Conservation (phyloP, 2,329 filamentous ascomycete genomes). For the Beauveria scarabaeidicola region DNA sequence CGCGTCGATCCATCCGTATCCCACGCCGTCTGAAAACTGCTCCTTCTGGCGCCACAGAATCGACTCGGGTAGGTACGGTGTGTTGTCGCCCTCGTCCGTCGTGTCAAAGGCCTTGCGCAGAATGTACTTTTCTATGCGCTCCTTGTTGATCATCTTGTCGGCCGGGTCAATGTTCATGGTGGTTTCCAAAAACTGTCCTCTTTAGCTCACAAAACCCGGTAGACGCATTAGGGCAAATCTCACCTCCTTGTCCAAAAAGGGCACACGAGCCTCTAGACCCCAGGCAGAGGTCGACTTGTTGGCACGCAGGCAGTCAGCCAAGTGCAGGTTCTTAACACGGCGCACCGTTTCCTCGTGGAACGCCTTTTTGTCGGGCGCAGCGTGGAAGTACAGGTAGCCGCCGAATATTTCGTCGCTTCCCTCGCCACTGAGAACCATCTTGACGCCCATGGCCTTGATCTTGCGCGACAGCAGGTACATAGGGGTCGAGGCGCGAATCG, state of each 20-base stretch:
- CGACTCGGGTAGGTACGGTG: constrained; percentile 88
- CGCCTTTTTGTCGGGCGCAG: constrained; percentile 79
- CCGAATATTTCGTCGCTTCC: constrained; percentile 98
- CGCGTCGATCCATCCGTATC: constrained; percentile 97
- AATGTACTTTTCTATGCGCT: constrained; percentile 93
- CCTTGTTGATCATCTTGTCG: constrained; percentile 92
- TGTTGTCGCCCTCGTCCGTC: constrained; percentile 66
- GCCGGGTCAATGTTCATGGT: constrained; percentile 89
- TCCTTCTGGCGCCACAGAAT: constrained; percentile 99
- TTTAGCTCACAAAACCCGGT: constrained; percentile 16
- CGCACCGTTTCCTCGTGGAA: constrained; percentile 94
- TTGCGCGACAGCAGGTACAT: constrained; percentile 98
- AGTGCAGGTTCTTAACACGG: constrained; percentile 90
- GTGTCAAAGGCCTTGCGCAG: constrained; percentile 97
- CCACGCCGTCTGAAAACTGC: constrained; percentile 97
- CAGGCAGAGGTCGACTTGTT: constrained; percentile 99
- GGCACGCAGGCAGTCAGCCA: constrained; percentile 91
- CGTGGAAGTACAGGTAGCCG: constrained; percentile 97
- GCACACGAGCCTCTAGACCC: constrained; percentile 95
- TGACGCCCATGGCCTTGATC: constrained; percentile 99
- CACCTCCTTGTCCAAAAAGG: constrained; percentile 90
- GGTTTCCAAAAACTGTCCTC: constrained; percentile 71
- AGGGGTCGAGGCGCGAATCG: constrained; percentile 93
- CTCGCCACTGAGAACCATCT: constrained; percentile 98
- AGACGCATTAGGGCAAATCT: constrained; percentile 15